Percentiles rank a stretch among this genome's conserved stretches.
These are phyloP conservation scores for Bisporella sp. DNA, from an alignment of 2,329 filamentous ascomycete genomes.

Conservation along the genomic window DNA sequence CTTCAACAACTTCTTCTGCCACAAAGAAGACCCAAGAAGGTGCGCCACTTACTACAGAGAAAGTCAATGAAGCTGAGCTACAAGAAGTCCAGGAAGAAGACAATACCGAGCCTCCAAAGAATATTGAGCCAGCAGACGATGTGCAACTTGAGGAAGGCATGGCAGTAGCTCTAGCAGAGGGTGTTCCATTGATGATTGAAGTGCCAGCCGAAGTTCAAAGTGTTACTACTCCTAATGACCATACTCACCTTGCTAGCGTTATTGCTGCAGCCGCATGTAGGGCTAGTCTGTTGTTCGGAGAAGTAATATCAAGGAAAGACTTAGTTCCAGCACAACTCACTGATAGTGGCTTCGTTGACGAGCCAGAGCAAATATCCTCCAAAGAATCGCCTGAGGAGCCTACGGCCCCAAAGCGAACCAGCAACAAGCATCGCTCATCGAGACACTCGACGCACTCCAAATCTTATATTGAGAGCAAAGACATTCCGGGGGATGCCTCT, in stretches of 20 bases:
- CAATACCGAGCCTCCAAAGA: no score
- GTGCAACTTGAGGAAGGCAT: background rate
- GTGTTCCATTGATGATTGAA: background rate
- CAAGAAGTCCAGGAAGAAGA: no score
- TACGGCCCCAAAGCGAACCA: background rate
- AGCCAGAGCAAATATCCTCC: background rate
- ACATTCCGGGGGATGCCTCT: conserved; percentile 2
- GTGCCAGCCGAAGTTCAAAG: background rate
- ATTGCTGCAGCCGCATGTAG: background rate
- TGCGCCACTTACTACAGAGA: no score
- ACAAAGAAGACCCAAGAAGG: no score
- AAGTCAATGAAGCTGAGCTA: no score
- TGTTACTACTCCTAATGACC: background rate
- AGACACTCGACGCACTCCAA: conserved; percentile 14
- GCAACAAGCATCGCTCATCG: conserved; percentile 13
- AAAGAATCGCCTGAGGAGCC: background rate
- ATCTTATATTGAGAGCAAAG: conserved; percentile 14
- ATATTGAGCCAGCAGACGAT: background rate
- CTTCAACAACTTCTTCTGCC: no score
- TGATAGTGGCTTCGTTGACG: background rate
- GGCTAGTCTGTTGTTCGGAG: background rate
- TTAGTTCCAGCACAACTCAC: background rate
- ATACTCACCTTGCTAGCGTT: background rate
- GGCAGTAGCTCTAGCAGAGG: background rate
- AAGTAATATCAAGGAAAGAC: background rate